Percentiles rank a stretch among this genome's conserved stretches.
These are phyloP conservation scores for Glonium stellatum DNA, from an alignment of 495 filamentous ascomycete genomes.

Conservation along the genomic window DNA sequence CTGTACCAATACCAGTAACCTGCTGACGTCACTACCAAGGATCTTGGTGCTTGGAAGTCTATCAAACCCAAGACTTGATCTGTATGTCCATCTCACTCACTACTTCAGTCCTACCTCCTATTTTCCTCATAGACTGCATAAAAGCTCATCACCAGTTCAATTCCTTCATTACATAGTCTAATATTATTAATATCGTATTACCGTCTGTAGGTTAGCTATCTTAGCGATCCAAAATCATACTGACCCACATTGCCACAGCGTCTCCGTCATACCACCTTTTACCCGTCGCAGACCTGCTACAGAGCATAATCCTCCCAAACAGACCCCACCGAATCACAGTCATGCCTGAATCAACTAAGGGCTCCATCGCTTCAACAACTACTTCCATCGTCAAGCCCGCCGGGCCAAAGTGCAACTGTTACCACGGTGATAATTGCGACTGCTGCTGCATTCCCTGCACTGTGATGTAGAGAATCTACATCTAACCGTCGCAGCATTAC, in stretches of 20 bases:
- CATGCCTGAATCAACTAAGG: conserved; percentile 21
- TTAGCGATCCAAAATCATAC: neutral
- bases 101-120: neutral
- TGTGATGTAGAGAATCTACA: neutral
- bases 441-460: conserved; percentile 4
- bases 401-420: conserved; percentile 4
- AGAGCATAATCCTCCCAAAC: neutral
- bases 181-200: neutral
- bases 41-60: too few species aligned
- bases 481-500: too few species aligned
- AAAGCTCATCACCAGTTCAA: neutral
- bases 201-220: neutral
- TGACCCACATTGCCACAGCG: neutral
- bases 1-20: too few species aligned
- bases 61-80: too few species aligned
- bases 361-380: conserved; percentile 20
- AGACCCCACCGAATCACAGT: neutral
- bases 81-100: too few species aligned
- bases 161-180: neutral
- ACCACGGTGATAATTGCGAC: neutral
- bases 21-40: neutral
- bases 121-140: neutral
- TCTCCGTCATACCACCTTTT: neutral
- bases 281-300: neutral
- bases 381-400: conserved; percentile 11